phyloP scores from a whole-genome alignment of 495 filamentous ascomycete genomes.

The Corynascus novoguineensis region DNA sequence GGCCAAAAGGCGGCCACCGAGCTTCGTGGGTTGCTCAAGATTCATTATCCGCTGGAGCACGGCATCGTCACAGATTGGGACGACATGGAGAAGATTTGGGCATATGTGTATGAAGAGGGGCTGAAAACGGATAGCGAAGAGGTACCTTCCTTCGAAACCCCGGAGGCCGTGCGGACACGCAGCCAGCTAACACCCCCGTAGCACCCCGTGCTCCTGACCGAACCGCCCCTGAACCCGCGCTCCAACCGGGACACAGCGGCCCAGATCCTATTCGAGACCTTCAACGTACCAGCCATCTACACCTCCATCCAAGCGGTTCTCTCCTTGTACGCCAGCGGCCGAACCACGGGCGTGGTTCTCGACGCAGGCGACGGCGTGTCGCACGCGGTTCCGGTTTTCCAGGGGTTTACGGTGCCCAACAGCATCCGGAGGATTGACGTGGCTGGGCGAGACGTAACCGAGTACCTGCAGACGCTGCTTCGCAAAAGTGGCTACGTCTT shows the following conservation, averaged over 20 bases:
- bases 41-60: constrained; percentile 92
- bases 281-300: constrained; percentile 95
- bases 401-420: constrained; percentile 94
- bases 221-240: constrained; percentile 93
- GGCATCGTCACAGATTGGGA: constrained; percentile 99
- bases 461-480: constrained; percentile 86
- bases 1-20: constrained; percentile 85
- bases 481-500: constrained; percentile 91
- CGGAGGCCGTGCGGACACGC: background rate
- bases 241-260: constrained; percentile 94
- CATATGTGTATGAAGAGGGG: constrained; percentile 57
- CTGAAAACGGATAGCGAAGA: constrained; percentile 96
- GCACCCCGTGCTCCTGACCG: constrained; percentile 95
- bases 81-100: constrained; percentile 99
- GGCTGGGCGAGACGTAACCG: constrained; percentile 95
- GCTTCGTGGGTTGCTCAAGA: constrained; percentile 87
- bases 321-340: constrained; percentile 91
- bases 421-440: constrained; percentile 95
- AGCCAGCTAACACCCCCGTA: constrained; percentile 29
- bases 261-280: constrained; percentile 97
- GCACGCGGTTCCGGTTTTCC: constrained; percentile 94
- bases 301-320: constrained; percentile 96
- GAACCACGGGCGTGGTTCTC: constrained; percentile 92
- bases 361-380: constrained; percentile 96
- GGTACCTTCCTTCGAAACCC: constrained; percentile 37